Evolutionary conservation across 163 green algal genomes (phyloP).

Genomic region (Dunaliella salina): DNA sequence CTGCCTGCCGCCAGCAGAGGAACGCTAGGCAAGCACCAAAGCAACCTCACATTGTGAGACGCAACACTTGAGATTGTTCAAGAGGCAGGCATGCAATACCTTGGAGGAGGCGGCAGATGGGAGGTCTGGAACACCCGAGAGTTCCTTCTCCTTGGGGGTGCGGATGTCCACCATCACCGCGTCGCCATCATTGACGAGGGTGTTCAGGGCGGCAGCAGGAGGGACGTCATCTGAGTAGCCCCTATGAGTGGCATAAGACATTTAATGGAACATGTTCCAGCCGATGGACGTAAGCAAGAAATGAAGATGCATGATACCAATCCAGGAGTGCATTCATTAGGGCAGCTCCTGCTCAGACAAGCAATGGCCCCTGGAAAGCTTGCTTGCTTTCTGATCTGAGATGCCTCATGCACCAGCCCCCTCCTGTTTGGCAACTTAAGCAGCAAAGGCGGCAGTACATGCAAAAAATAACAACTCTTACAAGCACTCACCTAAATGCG

Average conservation of each 20-base stretch:
- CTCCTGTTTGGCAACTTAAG: neutral
- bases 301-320: neutral
- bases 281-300: no score
- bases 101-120: constrained; percentile 42
- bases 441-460: neutral
- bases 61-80: neutral
- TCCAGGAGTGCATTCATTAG: neutral
- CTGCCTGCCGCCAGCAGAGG: no score
- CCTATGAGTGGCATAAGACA: constrained; percentile 17
- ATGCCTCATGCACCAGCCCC: neutral
- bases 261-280: no score
- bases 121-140: constrained; percentile 65
- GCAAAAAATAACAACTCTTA: neutral
- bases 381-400: neutral
- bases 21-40: no score
- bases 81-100: constrained; percentile 4
- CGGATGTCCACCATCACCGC: constrained; percentile 74
- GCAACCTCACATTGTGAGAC: neutral
- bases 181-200: constrained; percentile 46
- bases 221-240: constrained; percentile 72
- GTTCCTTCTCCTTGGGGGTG: constrained; percentile 33
- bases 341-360: neutral
- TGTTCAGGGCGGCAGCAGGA: constrained; percentile 68
- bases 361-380: neutral
- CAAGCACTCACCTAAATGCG: constrained; percentile 23